Conservation (phyloP, 805 yeast species). For the Wickerhamiella occidentalis region DNA sequence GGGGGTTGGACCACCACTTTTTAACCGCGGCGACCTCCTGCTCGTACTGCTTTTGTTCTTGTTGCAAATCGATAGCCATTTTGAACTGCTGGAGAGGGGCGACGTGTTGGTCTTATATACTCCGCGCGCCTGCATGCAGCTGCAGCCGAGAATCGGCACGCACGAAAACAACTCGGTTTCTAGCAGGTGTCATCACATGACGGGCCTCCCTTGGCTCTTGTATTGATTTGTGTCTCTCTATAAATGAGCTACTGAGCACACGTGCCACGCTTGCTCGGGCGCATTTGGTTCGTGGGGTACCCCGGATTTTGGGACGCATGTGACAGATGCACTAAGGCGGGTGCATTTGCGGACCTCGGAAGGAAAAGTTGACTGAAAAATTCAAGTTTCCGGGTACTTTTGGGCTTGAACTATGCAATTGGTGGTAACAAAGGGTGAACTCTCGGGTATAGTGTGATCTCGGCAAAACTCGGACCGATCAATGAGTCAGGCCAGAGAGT, state of each 20-base stretch:
- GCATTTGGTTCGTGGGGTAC: not conserved
- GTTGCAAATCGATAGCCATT: constrained; percentile 37
- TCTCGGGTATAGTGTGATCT: not conserved
- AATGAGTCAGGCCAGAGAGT: constrained; percentile 2
- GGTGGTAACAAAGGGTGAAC: not conserved
- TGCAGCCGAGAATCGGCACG: constrained; percentile 6
- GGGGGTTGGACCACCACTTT: constrained; percentile 87
- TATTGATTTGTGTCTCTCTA: too few relatives aligned
- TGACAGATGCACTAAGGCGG: constrained; percentile 1
- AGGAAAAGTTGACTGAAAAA: not conserved
- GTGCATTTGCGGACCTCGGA: not conserved
- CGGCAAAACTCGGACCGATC: not conserved
- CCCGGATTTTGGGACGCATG: constrained; percentile 7
- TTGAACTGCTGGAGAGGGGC: not conserved
- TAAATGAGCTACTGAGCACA: not conserved
- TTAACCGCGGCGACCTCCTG: constrained; percentile 61
- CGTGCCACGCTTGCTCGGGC: not conserved
- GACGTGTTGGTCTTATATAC: not conserved
- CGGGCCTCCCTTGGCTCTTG: too few relatives aligned
- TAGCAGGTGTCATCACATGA: too few relatives aligned
- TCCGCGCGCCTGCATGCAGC: constrained; percentile 1
- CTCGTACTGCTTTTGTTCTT: constrained; percentile 54
- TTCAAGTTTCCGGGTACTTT: not conserved
- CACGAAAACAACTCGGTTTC: not conserved
- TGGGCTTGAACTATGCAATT: not conserved